A percentile compares a stretch with the other conserved stretches of the same genome.
phyloP scores from a whole-genome alignment of 192 early-diverging fungal genomes.

The Podila minutissima region DNA sequence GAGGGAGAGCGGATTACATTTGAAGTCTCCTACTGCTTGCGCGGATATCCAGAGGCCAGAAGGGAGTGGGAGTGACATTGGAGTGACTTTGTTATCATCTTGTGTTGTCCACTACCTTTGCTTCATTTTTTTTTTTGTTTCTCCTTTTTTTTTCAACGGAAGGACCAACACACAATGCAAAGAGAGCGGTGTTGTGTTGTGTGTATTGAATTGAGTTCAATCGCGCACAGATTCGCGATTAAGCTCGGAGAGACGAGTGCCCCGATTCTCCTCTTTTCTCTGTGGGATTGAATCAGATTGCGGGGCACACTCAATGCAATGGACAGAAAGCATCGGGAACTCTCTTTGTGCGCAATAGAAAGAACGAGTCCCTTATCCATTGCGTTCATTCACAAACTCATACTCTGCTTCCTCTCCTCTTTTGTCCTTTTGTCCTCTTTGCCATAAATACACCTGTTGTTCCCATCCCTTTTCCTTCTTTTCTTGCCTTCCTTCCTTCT shows the following conservation, averaged over 20 bases:
- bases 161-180: not conserved
- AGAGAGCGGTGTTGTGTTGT: not conserved
- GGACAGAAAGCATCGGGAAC: not conserved
- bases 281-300: conserved; percentile 11
- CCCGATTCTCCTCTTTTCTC: conserved; percentile 10
- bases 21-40: too few species aligned
- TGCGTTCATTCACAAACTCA: too few species aligned
- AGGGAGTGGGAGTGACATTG: too few species aligned
- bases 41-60: too few species aligned
- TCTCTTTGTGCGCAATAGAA: too few species aligned
- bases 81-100: not conserved
- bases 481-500: not conserved
- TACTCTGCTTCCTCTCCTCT: not conserved
- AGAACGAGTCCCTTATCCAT: not conserved
- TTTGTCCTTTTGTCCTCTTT: not conserved
- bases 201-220: not conserved
- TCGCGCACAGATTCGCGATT: not conserved
- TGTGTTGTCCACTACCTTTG: not conserved
- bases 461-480: not conserved
- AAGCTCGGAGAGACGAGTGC: not conserved
- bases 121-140: not conserved
- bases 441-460: not conserved
- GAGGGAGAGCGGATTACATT: too few species aligned
- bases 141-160: conserved; percentile 5
- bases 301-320: not conserved